Evolutionary conservation across 2,329 filamentous ascomycete genomes (phyloP).

Genomic region (Cladosporium sp.): DNA sequence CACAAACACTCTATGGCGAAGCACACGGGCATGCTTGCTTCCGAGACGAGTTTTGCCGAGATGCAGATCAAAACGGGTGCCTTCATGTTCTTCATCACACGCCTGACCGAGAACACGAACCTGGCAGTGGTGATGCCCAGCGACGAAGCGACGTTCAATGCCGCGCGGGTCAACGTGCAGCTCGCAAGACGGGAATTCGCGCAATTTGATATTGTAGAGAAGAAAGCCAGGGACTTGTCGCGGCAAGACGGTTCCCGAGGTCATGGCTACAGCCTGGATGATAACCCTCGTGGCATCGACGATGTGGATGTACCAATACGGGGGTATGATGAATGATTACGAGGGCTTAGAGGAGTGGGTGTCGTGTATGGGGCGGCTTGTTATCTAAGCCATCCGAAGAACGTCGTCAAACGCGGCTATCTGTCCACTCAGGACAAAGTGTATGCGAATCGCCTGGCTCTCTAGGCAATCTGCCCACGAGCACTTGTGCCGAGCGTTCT

Average conservation of each 20-base stretch:
- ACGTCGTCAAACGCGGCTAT: conserved; percentile 13
- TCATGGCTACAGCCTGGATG: conserved; percentile 45
- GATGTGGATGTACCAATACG: conserved; percentile 6
- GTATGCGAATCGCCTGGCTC: not conserved
- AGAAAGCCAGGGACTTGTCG: conserved; percentile 31
- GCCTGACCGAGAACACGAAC: conserved; percentile 97
- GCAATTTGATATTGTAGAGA: conserved; percentile 54
- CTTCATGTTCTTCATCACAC: conserved; percentile 92
- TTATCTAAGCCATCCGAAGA: not conserved
- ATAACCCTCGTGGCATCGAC: not conserved
- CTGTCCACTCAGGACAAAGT: not conserved
- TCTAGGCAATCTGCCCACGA: not conserved
- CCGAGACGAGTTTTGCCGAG: conserved; percentile 76
- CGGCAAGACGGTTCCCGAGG: conserved; percentile 6
- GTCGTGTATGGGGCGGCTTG: conserved; percentile 5
- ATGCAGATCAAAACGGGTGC: conserved; percentile 77
- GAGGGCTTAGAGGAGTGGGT: not conserved
- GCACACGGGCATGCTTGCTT: conserved; percentile 77
- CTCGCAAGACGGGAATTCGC: conserved; percentile 80
- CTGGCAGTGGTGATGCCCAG: conserved; percentile 89
- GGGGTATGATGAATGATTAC: conserved; percentile 12
- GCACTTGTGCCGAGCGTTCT: conserved; percentile 2
- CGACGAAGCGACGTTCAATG: conserved; percentile 87
- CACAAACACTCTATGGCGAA: conserved; percentile 82
- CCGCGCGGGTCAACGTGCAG: conserved; percentile 85